These are phyloP conservation scores for Gloeophyllum trabeum DNA, from an alignment of 768 basidiomycete genomes.

Conservation along the genomic window DNA sequence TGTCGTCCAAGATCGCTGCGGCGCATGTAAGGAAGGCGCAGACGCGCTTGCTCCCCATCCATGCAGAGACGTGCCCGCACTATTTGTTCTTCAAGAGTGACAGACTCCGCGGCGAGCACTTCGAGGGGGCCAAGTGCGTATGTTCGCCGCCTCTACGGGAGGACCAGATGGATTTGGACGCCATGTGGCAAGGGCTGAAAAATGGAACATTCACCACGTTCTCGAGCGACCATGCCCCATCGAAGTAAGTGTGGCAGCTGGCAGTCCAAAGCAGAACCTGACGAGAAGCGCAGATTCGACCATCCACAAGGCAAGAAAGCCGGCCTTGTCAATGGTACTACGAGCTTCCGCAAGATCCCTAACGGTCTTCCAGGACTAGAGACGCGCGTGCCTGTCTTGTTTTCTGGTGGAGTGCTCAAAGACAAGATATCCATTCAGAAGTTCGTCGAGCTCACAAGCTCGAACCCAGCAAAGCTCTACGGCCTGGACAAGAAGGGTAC, in stretches of 20 bases:
- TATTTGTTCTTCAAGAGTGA: constrained; percentile 9
- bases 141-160: constrained; percentile 11
- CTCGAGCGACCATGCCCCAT: constrained; percentile 21
- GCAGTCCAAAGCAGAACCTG: constrained; percentile 14
- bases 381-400: constrained; percentile 20
- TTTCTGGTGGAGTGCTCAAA: constrained; percentile 17
- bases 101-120: constrained; percentile 9
- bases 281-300: constrained; percentile 11
- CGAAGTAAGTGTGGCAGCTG: no score
- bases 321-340: constrained; percentile 17
- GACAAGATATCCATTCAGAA: constrained; percentile 17
- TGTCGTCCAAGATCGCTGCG: constrained; percentile 8
- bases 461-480: constrained; percentile 22
- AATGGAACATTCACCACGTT: constrained; percentile 17
- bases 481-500: constrained; percentile 22
- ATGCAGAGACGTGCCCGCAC: constrained; percentile 12
- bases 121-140: constrained; percentile 12
- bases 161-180: constrained; percentile 8
- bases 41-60: constrained; percentile 11
- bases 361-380: constrained; percentile 21
- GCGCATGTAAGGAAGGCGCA: constrained; percentile 10
- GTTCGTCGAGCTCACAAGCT: constrained; percentile 22
- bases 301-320: no score
- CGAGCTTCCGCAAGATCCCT: no score
- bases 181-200: constrained; percentile 9